Evolutionary conservation across 2,329 filamentous ascomycete species (phyloP).

Genomic region (Aureobasidium subglaciale): DNA sequence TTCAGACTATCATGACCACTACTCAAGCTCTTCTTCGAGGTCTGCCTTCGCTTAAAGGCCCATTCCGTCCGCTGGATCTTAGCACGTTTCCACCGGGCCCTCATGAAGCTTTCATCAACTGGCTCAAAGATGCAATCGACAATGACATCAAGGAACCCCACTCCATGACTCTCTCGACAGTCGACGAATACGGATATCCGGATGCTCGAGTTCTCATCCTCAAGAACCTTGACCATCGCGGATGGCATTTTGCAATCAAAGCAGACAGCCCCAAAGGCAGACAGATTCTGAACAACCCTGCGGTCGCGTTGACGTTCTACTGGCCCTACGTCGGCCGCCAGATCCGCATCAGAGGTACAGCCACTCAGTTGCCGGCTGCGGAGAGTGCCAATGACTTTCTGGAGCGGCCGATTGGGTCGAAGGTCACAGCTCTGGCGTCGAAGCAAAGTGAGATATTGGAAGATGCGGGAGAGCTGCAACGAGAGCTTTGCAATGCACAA

Average conservation of each 20-base stretch:
- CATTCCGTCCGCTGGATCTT: background rate
- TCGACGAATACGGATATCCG: background rate
- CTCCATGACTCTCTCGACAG: background rate
- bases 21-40: background rate
- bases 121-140: background rate
- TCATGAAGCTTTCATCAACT: background rate
- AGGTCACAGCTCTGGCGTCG: background rate
- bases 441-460: background rate
- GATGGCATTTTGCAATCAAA: background rate
- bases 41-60: background rate
- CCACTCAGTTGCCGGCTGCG: background rate
- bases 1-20: background rate
- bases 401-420: background rate
- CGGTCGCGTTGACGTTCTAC: slow-evolving; percentile 4
- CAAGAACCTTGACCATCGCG: background rate
- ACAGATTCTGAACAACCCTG: background rate
- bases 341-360: background rate
- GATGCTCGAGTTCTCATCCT: background rate
- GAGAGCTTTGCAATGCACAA: background rate
- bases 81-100: background rate
- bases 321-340: background rate
- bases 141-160: background rate
- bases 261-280: background rate
- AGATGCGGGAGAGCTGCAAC: background rate
- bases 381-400: background rate